Percentiles rank a stretch among this genome's conserved stretches.
These are phyloP conservation scores for Hericium coralloides DNA, from an alignment of 768 basidiomycete species.

Conservation along the genomic window DNA sequence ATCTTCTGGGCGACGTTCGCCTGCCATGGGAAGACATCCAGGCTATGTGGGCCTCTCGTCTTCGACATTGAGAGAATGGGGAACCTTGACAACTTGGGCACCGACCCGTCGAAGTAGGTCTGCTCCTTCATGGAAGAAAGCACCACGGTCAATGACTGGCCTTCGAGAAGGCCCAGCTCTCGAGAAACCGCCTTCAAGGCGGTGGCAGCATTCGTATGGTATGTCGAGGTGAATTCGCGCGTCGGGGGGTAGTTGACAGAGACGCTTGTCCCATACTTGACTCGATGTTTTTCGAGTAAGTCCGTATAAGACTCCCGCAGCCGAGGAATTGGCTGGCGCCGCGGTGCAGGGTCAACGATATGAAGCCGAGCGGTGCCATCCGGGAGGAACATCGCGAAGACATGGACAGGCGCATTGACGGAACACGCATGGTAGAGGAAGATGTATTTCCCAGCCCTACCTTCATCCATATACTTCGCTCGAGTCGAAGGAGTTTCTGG, in stretches of 20 bases:
- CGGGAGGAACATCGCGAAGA: constrained; percentile 84
- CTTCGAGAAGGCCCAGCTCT: constrained; percentile 71
- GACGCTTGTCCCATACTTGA: constrained; percentile 29
- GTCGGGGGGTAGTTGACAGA: constrained; percentile 58
- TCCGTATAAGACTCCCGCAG: constrained; percentile 70
- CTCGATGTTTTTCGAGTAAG: constrained; percentile 42
- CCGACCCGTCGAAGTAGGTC: constrained; percentile 66
- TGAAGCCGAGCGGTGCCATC: constrained; percentile 64
- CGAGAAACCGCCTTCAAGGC: constrained; percentile 84
- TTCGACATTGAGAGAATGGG: constrained; percentile 85
- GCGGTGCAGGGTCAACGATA: constrained; percentile 85
- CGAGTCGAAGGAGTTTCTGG: constrained; percentile 47
- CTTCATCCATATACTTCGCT: constrained; percentile 66
- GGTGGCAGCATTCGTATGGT: constrained; percentile 69
- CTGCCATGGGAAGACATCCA: constrained; percentile 89
- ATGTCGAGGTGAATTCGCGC: constrained; percentile 56
- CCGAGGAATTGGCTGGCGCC: constrained; percentile 71
- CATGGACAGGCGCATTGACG: constrained; percentile 64
- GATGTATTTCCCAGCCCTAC: constrained; percentile 62
- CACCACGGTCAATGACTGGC: constrained; percentile 65
- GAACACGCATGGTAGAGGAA: constrained; percentile 86
- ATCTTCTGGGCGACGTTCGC: constrained; percentile 73
- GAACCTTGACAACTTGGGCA: constrained; percentile 71
- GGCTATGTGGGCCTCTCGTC: constrained; percentile 60
- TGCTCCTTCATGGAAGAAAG: constrained; percentile 83